Base-by-base conservation (phyloP, 2,329 filamentous ascomycete genomes). In the Colletotrichum sp. region DNA sequence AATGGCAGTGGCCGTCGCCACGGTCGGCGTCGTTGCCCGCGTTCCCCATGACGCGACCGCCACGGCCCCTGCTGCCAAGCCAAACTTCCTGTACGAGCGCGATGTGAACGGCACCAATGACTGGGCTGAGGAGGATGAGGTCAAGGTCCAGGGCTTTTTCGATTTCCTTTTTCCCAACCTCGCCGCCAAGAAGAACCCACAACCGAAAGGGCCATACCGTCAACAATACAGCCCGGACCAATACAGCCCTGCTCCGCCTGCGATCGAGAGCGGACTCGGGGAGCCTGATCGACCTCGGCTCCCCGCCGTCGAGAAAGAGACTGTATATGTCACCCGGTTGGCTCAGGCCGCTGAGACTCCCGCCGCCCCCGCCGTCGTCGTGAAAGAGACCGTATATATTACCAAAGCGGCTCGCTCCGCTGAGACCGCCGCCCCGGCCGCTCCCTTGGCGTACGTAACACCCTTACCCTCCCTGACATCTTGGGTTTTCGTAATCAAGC, bases 401-500 rank as follows among this genome's bases (percentile, higher is more conserved):
- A 39, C 36, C 36, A 39, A 39, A 39, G 36, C 7, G 36, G 36
- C 36, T 39, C 36, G 36, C 36, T 4, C 36, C 36, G 36, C 36
- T 39, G 36, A 43, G 36, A 43, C 36, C 36, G 36, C 4, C 16
- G 36, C 36, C 36, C 36, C 16, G 36, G 36, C 4, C 36, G 36
- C n/a, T 21, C 43, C n/a, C n/a, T 13, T 21, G 43, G 43, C 43
- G 43, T 52, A 52, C 1, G 43, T 52, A 21, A 13, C 10, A 52
- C 10, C 43, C 39, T 7, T 1, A 12, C 9, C 18, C 18, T n/a
- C n/a, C 10, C 6, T 52, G 43, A 52, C 12, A 24, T 13, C n/a
- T 1, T 13, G 10, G 0, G 1, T 52, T 0, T 13, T 1, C 39
- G 18, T 3, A 48, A n/a, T 2, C 18, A 48, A 43, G 43, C 3